Conservation (phyloP, 148 eudicot genomes). For the Camellia granthamiana region DNA sequence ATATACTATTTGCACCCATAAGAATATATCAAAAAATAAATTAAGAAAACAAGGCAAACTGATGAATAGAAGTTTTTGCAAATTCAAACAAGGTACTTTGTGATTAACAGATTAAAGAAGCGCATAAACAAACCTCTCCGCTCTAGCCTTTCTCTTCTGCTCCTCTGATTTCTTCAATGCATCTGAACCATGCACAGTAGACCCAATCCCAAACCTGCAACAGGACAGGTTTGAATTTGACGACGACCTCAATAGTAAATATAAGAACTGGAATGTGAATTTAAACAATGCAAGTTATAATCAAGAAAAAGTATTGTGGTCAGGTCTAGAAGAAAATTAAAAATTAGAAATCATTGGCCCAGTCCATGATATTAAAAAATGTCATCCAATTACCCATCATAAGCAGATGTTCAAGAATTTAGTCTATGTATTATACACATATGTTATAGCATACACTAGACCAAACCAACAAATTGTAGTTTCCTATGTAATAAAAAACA, state of each 20-base stretch:
- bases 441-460: not conserved
- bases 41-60: not conserved
- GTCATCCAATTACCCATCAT: not conserved
- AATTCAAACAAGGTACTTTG: not conserved
- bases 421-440: not conserved
- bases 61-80: not conserved
- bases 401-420: not conserved
- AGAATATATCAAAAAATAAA: not conserved
- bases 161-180: constrained; percentile 60
- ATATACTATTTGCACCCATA: not conserved
- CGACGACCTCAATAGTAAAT: not conserved
- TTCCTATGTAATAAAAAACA: not conserved
- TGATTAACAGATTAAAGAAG: not conserved
- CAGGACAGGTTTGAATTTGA: not conserved
- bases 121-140: constrained; percentile 61
- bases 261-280: not conserved
- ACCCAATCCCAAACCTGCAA: constrained; percentile 71
- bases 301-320: not conserved
- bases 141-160: constrained; percentile 91
- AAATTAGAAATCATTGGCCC: not conserved
- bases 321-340: not conserved
- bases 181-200: constrained; percentile 42
- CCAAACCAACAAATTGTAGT: not conserved
- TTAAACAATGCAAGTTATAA: not conserved
- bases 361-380: not conserved